phyloP scores from a whole-genome alignment of 2,329 filamentous ascomycete genomes.

The Diaporthe eres region DNA sequence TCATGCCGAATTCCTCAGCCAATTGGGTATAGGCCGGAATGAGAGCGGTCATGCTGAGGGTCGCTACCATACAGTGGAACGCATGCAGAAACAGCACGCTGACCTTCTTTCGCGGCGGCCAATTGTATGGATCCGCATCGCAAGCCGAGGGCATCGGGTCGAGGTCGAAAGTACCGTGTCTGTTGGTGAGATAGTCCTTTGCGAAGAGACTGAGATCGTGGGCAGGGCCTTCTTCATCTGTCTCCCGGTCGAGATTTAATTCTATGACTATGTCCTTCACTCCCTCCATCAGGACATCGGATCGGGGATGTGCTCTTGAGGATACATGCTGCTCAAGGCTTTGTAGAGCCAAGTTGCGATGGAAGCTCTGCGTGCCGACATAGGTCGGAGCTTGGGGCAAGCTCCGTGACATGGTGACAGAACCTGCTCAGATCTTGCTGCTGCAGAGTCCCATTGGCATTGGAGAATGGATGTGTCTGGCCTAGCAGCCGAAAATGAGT shows the following conservation, averaged over 20 bases:
- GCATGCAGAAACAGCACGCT: constrained; percentile 62
- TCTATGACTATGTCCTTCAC: background rate
- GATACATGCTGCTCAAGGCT: background rate
- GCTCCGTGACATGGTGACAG: background rate
- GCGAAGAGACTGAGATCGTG: constrained; percentile 45
- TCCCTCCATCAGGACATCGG: background rate
- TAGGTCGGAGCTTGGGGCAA: background rate
- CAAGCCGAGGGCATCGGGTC: constrained; percentile 64
- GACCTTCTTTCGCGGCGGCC: constrained; percentile 64
- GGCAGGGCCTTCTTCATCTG: background rate
- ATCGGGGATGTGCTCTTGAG: background rate
- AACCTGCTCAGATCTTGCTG: background rate
- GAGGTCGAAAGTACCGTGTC: constrained; percentile 66
- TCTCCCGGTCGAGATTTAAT: background rate
- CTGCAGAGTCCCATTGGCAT: background rate
- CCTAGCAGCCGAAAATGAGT: background rate
- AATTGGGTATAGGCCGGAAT: constrained; percentile 64
- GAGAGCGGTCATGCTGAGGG: constrained; percentile 63
- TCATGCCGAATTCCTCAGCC: constrained; percentile 59
- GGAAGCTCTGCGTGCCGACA: constrained; percentile 30
- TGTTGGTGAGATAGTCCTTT: constrained; percentile 61
- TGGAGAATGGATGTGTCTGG: background rate
- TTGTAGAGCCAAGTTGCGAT: background rate
- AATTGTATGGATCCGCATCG: constrained; percentile 67
- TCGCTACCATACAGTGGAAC: constrained; percentile 65